Base-by-base conservation (phyloP, 768 basidiomycete species). In the Hygrophoropsis aurantiaca region DNA sequence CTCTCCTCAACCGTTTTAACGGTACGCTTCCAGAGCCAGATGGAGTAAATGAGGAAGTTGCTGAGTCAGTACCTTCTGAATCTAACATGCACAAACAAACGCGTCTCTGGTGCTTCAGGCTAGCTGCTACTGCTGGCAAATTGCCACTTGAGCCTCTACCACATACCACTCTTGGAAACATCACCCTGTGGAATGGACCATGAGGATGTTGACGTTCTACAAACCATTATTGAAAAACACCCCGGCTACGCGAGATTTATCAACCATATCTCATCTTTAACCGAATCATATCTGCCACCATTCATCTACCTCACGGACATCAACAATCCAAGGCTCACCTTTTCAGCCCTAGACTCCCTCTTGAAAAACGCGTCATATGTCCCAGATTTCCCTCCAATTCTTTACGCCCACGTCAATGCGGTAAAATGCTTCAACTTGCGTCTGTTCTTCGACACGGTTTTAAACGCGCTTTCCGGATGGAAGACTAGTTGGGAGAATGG, bases 251-350 rank as follows among this genome's bases (percentile, higher is more conserved):
- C 26, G 16, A 49, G 51, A 11, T 59, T 66, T 11, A 48, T 54
- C 20, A n/a, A 42, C 8, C 64, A 66, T 24, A 41, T 68, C 46
- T 46, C 49, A 2, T 21, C 62, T 7, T 59, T 74, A 3, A 59
- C 73, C 3, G 60, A 60, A 3, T 53, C 66, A 1, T 62, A 48
- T 36, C 76, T 83, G 7, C 84, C 85, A 2, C 75, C 82, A 1
- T 90, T 87, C 64, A 74, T 90, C 51, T 87, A 80, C 59, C 58
- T 90, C 34, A 78, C 82, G 43, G 84, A 88, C 61, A 64, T 80
- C 0, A 67, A 68, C 43, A 74, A 80, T 5, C 61, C 75, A 5
- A 70, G 73, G 32, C 63, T 76, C 21, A 79, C 81, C 0, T 54
- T 73, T 20, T 60, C 62, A 2, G 73, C 79, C n/a, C 50, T 84